Base-by-base conservation (phyloP, 768 basidiomycete genomes). In the Myochromella boudieri region DNA sequence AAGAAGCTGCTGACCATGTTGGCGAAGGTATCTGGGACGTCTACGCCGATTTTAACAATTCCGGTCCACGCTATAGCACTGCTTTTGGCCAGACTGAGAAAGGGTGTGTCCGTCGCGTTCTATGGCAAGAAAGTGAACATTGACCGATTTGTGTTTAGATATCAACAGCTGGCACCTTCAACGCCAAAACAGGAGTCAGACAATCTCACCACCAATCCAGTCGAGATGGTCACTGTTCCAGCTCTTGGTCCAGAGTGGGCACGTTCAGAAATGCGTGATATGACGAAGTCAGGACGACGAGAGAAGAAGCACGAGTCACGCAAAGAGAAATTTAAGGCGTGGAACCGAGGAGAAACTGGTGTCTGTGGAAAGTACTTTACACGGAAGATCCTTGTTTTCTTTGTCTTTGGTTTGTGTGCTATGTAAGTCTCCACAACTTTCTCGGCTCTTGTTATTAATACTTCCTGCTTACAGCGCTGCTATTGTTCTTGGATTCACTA, bases 211-310 rank as follows among this genome's bases (percentile, higher is more conserved):
- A 45, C 57, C 3, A 71, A 72, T 8, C 81, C 79, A 3, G 88
- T 93, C 18, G 94, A 97, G 66, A 75, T 95, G 64, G 86, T 95
- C 34, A 95, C 94, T 1, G 91, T 97, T 0, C 94, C 94, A 2
- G 89, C 89, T 2, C 74, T 97, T 2, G 94, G 94, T 15, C 71
- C 94, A 0, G 94, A 97, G 68, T 97, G 94, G 94, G 78, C 78
- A 20, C 81, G 82, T 40, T 70, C 77, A 15, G 94, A 97, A 62
- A 67, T 97, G 64, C 78, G 76, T 38, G 77, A 78, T 28, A 87
- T 91, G 80, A 87, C 86, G 1, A 86, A 84, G 58, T 68, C 81
- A 2, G 88, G 80, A 4, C 79, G 78, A 60, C 72, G 77, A 22
- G 85, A 91, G 64, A 71, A 77, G 40, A 81, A 80, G 60, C 59